Percentiles rank a stretch among this genome's conserved stretches.
These are phyloP conservation scores for Ettlia oleoabundans DNA, from an alignment of 139 green algal species.

Conservation along the genomic window DNA sequence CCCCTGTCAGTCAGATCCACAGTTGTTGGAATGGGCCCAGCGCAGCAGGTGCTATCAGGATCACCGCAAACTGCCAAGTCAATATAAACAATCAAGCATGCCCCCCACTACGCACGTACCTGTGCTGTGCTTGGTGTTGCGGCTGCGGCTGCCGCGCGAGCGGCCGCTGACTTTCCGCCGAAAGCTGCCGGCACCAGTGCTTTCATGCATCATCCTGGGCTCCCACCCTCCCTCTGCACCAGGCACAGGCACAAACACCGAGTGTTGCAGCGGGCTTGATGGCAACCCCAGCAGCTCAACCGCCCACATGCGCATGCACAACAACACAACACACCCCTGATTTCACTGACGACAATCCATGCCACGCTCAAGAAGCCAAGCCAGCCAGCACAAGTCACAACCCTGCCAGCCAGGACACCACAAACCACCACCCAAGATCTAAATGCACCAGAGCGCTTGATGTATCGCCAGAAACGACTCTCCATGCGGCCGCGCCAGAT, in stretches of 20 bases:
- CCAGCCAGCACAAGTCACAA: too few relatives aligned
- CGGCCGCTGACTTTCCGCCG: constrained; percentile 1
- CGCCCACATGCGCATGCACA: too few relatives aligned
- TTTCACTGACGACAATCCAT: too few relatives aligned
- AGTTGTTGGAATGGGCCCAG: background rate
- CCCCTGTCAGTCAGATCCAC: too few relatives aligned
- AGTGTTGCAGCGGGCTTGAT: background rate
- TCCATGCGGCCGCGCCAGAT: constrained; percentile 43
- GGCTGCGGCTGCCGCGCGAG: constrained; percentile 15
- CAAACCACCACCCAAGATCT: background rate
- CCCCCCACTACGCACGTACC: background rate
- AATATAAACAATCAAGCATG: background rate
- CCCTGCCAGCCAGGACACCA: background rate
- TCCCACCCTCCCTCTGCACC: constrained; percentile 26
- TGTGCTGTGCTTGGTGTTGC: constrained; percentile 34
- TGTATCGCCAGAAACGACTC: constrained; percentile 35
- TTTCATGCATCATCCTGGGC: background rate
- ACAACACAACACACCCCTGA: too few relatives aligned
- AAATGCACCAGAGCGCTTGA: constrained; percentile 25
- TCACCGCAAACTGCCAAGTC: background rate
- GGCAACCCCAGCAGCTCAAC: background rate
- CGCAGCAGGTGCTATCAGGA: background rate
- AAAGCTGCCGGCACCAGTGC: background rate
- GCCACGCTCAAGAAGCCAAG: too few relatives aligned
- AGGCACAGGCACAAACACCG: background rate